phyloP scores from a whole-genome alignment of 208 protist genomes.

The Trypanosoma cruzi region DNA sequence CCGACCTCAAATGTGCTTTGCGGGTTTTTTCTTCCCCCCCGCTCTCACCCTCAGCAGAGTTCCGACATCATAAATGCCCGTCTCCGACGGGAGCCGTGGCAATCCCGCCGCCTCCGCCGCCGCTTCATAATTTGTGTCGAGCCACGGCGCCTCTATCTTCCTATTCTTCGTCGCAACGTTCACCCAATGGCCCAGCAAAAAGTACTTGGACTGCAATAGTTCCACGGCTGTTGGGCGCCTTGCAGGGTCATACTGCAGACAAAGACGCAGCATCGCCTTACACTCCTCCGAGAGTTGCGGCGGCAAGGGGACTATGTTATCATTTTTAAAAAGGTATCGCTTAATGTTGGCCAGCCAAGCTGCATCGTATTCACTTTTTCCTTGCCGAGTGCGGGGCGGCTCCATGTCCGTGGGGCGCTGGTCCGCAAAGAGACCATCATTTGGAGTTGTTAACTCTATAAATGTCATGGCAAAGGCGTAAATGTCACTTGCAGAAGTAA shows the following conservation, averaged over 20 bases:
- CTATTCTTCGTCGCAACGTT: constrained; percentile 23
- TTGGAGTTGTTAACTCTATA: constrained; percentile 65
- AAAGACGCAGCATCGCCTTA: constrained; percentile 60
- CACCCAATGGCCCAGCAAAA: constrained; percentile 75
- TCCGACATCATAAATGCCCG: not conserved
- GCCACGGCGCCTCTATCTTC: constrained; percentile 55
- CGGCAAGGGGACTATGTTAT: constrained; percentile 40
- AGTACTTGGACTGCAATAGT: constrained; percentile 68
- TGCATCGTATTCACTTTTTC: constrained; percentile 44
- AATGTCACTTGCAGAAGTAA: constrained; percentile 71
- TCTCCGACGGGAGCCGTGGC: constrained; percentile 12
- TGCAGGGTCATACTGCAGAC: constrained; percentile 47
- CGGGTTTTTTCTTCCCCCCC: not conserved
- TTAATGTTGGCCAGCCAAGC: constrained; percentile 38
- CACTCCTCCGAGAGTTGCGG: constrained; percentile 66
- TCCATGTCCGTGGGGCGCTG: constrained; percentile 34
- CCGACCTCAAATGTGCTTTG: not conserved
- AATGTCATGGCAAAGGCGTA: constrained; percentile 88
- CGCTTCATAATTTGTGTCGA: constrained; percentile 40
- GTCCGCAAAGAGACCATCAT: constrained; percentile 50
- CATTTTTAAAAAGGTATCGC: constrained; percentile 32
- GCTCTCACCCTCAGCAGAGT: not conserved
- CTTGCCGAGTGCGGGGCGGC: constrained; percentile 34
- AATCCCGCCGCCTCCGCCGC: constrained; percentile 35
- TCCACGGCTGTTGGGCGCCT: constrained; percentile 67